Conservation (phyloP, 73 alveolate species). For the Halteria grandinella region DNA sequence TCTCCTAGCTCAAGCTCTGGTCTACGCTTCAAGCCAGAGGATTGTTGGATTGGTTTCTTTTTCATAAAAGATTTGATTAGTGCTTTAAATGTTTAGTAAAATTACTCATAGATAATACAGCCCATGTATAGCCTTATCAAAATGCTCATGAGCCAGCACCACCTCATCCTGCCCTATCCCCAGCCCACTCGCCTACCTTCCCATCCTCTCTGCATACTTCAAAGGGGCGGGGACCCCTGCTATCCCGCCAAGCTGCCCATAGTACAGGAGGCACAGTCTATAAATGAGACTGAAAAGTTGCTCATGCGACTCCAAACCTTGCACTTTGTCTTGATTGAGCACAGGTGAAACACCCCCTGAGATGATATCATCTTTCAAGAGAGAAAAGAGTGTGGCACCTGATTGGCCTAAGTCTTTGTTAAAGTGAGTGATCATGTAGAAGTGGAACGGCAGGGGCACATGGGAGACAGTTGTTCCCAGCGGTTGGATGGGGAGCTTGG, state of each 20-base stretch:
- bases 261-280: constrained; percentile 8
- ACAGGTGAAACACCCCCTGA: neutral
- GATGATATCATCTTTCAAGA: constrained; percentile 14
- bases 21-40: too few species aligned
- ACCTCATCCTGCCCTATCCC: neutral
- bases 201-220: neutral
- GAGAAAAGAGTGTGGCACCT: neutral
- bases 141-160: constrained; percentile 9
- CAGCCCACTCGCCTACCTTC: neutral
- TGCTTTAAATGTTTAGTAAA: too few species aligned
- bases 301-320: neutral
- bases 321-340: too few species aligned
- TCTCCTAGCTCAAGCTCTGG: too few species aligned
- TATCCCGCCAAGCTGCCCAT: neutral
- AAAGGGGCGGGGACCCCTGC: constrained; percentile 13
- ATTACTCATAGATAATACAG: constrained; percentile 18
- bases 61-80: too few species aligned
- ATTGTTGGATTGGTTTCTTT: too few species aligned
- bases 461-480: neutral
- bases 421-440: neutral
- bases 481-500: neutral
- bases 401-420: neutral
- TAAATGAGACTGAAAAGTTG: neutral
- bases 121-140: constrained; percentile 11
- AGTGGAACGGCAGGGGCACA: neutral